Percentiles rank a stretch among this genome's conserved stretches.
Conservation (phyloP, 805 yeast genomes). For the Cyberlindnera subsufficiens region DNA sequence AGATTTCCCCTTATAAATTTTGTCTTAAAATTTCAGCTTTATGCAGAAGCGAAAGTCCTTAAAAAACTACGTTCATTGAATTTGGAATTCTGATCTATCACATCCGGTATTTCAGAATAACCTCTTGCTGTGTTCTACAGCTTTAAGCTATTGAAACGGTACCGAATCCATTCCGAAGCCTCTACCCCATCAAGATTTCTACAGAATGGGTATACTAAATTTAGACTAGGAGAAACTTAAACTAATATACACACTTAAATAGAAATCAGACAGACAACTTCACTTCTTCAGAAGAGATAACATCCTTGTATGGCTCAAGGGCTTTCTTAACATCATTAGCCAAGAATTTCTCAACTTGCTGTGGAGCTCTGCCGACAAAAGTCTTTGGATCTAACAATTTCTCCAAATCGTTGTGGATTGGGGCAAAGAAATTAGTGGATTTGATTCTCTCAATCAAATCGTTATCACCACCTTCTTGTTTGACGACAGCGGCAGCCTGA, state of each 20-base stretch:
- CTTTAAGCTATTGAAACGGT: too few relatives aligned
- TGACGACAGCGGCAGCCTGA: slow-evolving; percentile 95
- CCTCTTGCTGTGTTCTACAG: too few relatives aligned
- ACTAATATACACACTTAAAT: not conserved
- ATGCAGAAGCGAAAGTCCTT: too few relatives aligned
- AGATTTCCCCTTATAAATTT: too few relatives aligned
- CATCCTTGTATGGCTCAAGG: slow-evolving; percentile 55
- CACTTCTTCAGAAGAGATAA: slow-evolving; percentile 61
- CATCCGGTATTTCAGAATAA: too few relatives aligned
- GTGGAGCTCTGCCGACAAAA: slow-evolving; percentile 97
- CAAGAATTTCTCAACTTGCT: slow-evolving; percentile 93
- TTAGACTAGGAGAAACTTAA: not conserved
- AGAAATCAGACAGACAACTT: slow-evolving; percentile 61
- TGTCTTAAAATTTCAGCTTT: too few relatives aligned
- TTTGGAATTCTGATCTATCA: too few relatives aligned
- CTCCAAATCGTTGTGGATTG: slow-evolving; percentile 83
- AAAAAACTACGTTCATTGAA: too few relatives aligned
- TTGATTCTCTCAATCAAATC: slow-evolving; percentile 87
- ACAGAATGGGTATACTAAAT: too few relatives aligned
- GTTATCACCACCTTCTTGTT: slow-evolving; percentile 97
- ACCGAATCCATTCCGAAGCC: too few relatives aligned
- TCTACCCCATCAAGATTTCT: too few relatives aligned
- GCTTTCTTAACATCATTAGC: slow-evolving; percentile 80
- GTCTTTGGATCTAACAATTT: slow-evolving; percentile 82
- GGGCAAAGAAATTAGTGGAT: slow-evolving; percentile 74